A percentile compares a stretch with the other conserved stretches of the same genome.
Evolutionary conservation across 2,329 filamentous ascomycete species (phyloP).

Genomic region (Nigrograna mackinnonii): DNA sequence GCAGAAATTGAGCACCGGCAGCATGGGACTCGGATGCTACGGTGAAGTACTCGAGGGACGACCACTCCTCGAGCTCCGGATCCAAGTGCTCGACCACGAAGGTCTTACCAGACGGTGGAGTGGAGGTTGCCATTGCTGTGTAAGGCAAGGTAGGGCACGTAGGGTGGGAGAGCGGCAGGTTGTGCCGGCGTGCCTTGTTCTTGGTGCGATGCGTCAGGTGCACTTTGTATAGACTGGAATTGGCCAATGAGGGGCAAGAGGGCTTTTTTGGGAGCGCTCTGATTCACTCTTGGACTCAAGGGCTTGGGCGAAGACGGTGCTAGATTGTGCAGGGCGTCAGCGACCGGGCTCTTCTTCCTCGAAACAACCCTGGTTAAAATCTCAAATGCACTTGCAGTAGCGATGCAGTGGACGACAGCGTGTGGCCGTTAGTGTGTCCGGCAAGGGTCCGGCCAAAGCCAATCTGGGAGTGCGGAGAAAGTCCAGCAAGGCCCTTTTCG

Average conservation of each 20-base stretch:
- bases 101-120: conserved; percentile 57
- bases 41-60: conserved; percentile 85
- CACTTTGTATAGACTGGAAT: conserved; percentile 13
- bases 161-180: conserved; percentile 12
- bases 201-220: conserved; percentile 21
- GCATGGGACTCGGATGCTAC: conserved; percentile 81
- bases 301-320: conserved; percentile 7
- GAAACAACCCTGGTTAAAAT: conserved; percentile 12
- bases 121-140: conserved; percentile 31
- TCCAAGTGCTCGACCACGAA: conserved; percentile 98
- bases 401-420: conserved; percentile 23
- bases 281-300: background rate
- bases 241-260: conserved; percentile 22
- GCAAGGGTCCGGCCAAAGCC: conserved; percentile 3
- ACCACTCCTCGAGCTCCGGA: conserved; percentile 92
- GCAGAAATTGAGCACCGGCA: conserved; percentile 70
- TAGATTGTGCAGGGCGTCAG: conserved; percentile 9
- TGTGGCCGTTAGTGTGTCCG: conserved; percentile 20
- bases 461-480: conserved; percentile 5
- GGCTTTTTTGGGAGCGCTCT: conserved; percentile 13
- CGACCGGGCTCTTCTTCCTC: conserved; percentile 5
- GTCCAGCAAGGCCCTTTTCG: background rate
- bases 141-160: background rate
- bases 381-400: conserved; percentile 26
- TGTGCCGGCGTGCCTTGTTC: conserved; percentile 17